Conservation (phyloP, 305 asterid species). For the Fraxinus platypoda region DNA sequence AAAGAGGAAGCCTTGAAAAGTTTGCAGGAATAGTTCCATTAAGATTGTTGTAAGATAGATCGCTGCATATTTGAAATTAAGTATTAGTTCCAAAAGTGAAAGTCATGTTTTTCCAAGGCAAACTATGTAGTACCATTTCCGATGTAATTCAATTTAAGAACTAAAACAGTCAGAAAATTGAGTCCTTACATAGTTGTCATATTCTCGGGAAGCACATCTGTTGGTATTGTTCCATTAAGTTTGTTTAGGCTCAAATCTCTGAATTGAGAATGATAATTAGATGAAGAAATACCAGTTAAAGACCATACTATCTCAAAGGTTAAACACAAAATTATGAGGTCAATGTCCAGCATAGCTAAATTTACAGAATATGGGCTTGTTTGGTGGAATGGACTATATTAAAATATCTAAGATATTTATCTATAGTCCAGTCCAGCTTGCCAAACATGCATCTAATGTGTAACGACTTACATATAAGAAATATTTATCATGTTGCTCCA, state of each 20-base stretch:
- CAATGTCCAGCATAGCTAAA: background rate
- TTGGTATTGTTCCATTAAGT: slow-evolving; percentile 67
- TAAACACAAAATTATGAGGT: background rate
- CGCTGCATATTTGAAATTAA: slow-evolving; percentile 40
- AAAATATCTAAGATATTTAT: background rate
- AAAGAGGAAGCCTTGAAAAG: slow-evolving; percentile 56
- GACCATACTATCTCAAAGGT: background rate
- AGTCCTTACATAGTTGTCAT: slow-evolving; percentile 66
- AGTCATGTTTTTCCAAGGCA: slow-evolving; percentile 14
- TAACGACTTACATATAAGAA: slow-evolving; percentile 10
- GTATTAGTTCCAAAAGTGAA: slow-evolving; percentile 20
- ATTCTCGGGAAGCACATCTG: slow-evolving; percentile 46
- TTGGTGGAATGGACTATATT: background rate
- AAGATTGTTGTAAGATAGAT: slow-evolving; percentile 66
- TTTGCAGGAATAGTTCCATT: slow-evolving; percentile 62
- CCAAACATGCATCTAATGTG: background rate
- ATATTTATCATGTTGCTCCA: slow-evolving; percentile 56
- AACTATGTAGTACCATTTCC: background rate
- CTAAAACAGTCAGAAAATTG: background rate
- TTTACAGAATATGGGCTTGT: background rate
- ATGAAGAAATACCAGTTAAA: slow-evolving; percentile 20
- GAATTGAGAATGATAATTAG: slow-evolving; percentile 35
- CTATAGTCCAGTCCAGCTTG: background rate
- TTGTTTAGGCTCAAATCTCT: slow-evolving; percentile 83
- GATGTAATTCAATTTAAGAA: background rate